phyloP scores from a whole-genome alignment of 306 rosid species.

The peach (Prunus persica) region DNA sequence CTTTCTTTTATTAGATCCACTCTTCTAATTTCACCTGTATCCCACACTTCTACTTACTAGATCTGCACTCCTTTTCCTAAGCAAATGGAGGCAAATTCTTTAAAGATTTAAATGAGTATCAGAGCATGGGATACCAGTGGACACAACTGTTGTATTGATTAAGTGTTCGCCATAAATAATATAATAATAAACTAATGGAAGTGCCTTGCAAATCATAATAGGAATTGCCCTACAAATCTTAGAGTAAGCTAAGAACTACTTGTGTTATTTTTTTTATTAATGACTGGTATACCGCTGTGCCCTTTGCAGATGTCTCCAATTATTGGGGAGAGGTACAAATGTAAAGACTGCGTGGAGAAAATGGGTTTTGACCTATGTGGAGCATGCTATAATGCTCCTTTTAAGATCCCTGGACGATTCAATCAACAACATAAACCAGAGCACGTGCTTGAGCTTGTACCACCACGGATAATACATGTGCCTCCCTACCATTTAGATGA shows the following conservation, averaged over 20 bases:
- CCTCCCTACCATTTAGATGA: not conserved
- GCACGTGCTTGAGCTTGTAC: conserved; percentile 50
- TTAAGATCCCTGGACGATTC: conserved; percentile 79
- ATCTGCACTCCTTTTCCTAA: not conserved
- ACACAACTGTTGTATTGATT: not conserved
- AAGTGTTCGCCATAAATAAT: not conserved
- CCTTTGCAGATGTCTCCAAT: conserved; percentile 60
- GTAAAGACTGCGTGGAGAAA: conserved; percentile 62
- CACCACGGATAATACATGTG: not conserved
- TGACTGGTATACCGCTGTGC: no score
- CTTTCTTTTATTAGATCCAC: not conserved
- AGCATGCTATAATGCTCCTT: conserved; percentile 51
- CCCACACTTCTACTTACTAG: not conserved
- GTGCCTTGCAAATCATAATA: not conserved
- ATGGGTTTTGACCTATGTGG: conserved; percentile 83
- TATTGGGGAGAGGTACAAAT: conserved; percentile 74
- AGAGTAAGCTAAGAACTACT: not conserved
- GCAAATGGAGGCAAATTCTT: not conserved
- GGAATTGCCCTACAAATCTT: not conserved
- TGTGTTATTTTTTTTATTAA: not conserved
- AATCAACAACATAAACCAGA: conserved; percentile 88
- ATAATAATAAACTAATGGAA: not conserved
- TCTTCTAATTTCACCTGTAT: not conserved
- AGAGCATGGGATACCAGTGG: not conserved
- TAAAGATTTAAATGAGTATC: not conserved